Percentiles rank a stretch among this genome's conserved stretches.
These are phyloP conservation scores for Vanderwaltozyma polyspora DNA, from an alignment of 805 yeast species.

Conservation along the genomic window DNA sequence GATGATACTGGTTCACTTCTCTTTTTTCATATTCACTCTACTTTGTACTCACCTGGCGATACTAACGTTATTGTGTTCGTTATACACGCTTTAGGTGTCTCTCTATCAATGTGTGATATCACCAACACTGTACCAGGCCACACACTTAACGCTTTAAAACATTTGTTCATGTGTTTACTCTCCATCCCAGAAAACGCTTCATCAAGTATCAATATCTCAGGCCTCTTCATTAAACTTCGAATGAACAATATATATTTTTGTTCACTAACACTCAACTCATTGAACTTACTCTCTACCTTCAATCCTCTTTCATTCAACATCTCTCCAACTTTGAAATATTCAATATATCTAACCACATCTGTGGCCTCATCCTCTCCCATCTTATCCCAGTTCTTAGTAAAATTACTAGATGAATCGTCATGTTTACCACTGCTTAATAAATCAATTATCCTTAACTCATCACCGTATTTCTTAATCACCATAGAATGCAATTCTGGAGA, in stretches of 20 bases:
- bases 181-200: constrained; percentile 93
- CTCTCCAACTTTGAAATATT: constrained; percentile 34
- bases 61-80: constrained; percentile 33
- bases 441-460: too few species aligned
- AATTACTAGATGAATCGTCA: constrained; percentile 44
- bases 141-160: constrained; percentile 39
- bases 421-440: too few species aligned
- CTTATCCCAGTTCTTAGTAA: constrained; percentile 34
- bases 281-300: too few species aligned
- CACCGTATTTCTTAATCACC: constrained; percentile 41
- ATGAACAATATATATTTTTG: constrained; percentile 72
- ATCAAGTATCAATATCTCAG: constrained; percentile 70
- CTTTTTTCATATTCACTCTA: too few species aligned
- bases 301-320: constrained; percentile 30
- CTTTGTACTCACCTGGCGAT: constrained; percentile 30
- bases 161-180: constrained; percentile 45
- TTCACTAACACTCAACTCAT: constrained; percentile 49
- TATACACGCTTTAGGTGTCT: constrained; percentile 66
- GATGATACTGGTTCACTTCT: too few species aligned
- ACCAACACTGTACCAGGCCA: constrained; percentile 65
- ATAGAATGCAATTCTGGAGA: constrained; percentile 89
- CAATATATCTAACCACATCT: constrained; percentile 36
- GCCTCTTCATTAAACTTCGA: constrained; percentile 68
- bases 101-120: constrained; percentile 72
- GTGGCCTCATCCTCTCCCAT: constrained; percentile 30